Percentiles rank a stretch among this genome's conserved stretches.
Evolutionary conservation across 306 rosid genomes (phyloP).

Genomic region (Sindora glabra): DNA sequence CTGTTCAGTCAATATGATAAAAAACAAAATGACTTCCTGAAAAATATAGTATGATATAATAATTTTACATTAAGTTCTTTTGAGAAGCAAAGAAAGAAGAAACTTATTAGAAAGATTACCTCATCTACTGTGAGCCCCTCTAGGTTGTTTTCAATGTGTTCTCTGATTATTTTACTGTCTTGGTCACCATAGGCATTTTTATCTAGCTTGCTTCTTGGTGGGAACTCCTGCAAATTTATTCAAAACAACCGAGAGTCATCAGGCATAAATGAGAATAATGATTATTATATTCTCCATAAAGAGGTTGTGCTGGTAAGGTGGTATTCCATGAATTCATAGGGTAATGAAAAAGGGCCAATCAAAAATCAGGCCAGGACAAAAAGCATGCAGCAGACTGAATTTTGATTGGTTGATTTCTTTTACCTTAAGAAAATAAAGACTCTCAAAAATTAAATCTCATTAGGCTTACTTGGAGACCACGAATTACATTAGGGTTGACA

Average conservation of each 20-base stretch:
- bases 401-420: no score
- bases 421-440: no score
- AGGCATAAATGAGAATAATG: no score
- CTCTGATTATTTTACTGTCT: slow-evolving; percentile 39
- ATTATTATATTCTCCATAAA: neutral
- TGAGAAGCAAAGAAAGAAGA: no score
- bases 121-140: slow-evolving; percentile 48
- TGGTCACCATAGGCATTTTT: slow-evolving; percentile 46
- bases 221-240: slow-evolving; percentile 47
- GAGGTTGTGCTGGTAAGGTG: no score
- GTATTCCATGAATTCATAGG: no score
- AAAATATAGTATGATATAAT: no score
- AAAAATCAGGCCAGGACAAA: no score
- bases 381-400: no score
- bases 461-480: slow-evolving; percentile 25
- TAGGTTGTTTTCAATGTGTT: slow-evolving; percentile 35
- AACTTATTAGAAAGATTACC: no score
- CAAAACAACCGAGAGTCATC: neutral
- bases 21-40: neutral
- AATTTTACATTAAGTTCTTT: no score
- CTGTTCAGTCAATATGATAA: slow-evolving; percentile 22
- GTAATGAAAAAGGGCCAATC: no score
- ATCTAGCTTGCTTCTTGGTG: slow-evolving; percentile 62
- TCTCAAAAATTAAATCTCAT: neutral
- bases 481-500: slow-evolving; percentile 52